Evolutionary conservation across 371 early-diverging fungal species (phyloP).

Genomic region (Mortierella sp.): DNA sequence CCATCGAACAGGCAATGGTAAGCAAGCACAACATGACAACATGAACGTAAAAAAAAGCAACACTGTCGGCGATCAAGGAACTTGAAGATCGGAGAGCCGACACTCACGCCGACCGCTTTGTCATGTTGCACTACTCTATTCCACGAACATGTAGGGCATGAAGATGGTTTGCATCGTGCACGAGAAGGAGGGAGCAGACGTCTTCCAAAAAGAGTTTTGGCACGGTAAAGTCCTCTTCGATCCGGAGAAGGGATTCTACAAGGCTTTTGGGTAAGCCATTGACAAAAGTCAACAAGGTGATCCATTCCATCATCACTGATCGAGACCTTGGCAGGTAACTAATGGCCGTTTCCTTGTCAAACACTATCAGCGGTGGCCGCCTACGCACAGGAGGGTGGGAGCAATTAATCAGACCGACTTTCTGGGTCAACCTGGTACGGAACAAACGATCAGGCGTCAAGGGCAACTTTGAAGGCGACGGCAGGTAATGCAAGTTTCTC

Average conservation of each 20-base stretch:
- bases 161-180: constrained; percentile 60
- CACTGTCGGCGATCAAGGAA: too few relatives aligned
- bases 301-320: neutral
- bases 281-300: neutral
- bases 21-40: neutral
- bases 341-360: too few relatives aligned
- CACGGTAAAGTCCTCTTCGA: constrained; percentile 55
- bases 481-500: constrained; percentile 14
- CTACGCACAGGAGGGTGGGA: constrained; percentile 50
- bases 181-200: constrained; percentile 56
- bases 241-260: constrained; percentile 54
- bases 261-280: constrained; percentile 47
- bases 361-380: constrained; percentile 23
- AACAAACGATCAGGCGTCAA: constrained; percentile 48
- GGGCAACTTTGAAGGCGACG: constrained; percentile 51
- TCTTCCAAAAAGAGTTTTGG: constrained; percentile 57
- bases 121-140: too few relatives aligned
- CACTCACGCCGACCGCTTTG: too few relatives aligned
- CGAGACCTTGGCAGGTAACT: too few relatives aligned
- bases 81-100: too few relatives aligned
- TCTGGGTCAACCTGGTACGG: constrained; percentile 41
- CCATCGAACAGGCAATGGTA: constrained; percentile 49
- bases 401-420: constrained; percentile 29
- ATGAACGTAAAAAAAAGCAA: too few relatives aligned
- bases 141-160: constrained; percentile 28